phyloP scores from a whole-genome alignment of 2,329 filamentous ascomycete genomes.

The Thelonectria discophora region DNA sequence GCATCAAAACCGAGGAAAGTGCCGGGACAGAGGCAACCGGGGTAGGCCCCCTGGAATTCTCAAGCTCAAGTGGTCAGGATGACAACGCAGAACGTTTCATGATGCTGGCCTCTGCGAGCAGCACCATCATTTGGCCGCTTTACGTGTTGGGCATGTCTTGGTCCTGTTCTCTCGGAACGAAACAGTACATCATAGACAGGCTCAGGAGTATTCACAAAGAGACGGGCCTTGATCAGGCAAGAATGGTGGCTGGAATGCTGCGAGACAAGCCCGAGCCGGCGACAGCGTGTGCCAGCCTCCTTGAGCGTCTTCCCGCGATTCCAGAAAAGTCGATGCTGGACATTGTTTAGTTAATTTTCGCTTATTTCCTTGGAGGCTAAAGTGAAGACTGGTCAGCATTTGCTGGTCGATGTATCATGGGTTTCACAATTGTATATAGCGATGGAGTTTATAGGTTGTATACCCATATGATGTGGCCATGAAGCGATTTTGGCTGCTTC shows the following conservation, averaged over 20 bases:
- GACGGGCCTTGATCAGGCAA: constrained; percentile 56
- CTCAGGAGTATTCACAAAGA: constrained; percentile 56
- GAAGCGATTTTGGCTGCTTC: constrained; percentile 20
- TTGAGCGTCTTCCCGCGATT: constrained; percentile 41
- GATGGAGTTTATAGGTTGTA: constrained; percentile 21
- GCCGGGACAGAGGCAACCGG: constrained; percentile 30
- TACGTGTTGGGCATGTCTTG: constrained; percentile 60
- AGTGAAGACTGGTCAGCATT: constrained; percentile 2
- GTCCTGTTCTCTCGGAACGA: constrained; percentile 52
- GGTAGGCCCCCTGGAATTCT: constrained; percentile 53
- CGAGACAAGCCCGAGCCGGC: constrained; percentile 43
- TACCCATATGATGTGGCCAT: constrained; percentile 17
- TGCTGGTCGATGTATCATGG: not conserved
- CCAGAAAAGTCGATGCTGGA: constrained; percentile 38
- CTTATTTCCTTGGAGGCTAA: not conserved
- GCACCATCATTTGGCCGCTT: constrained; percentile 60
- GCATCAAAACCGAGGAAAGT: constrained; percentile 9
- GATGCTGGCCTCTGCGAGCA: constrained; percentile 58
- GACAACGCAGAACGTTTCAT: constrained; percentile 56
- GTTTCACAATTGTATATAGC: constrained; percentile 11
- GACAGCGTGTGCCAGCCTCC: constrained; percentile 9
- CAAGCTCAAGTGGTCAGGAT: constrained; percentile 46
- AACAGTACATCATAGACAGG: constrained; percentile 56
- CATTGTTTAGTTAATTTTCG: constrained; percentile 39
- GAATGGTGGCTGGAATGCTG: constrained; percentile 53